Conservation (phyloP, 2,329 filamentous ascomycete species). For the Fusarium sp. region DNA sequence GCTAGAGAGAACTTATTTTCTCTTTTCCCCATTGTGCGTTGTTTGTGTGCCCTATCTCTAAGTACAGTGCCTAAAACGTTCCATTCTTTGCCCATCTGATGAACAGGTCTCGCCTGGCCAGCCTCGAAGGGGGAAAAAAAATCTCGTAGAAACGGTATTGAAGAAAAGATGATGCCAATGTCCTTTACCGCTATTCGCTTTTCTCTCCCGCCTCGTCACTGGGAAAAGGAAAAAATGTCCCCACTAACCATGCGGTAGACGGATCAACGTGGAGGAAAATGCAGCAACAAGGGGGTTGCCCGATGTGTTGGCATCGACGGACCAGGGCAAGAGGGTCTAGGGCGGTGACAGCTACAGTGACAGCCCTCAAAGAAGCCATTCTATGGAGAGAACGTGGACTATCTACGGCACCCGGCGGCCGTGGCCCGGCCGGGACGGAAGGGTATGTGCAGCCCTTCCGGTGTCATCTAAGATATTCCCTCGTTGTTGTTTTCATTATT, state of each 20-base stretch:
- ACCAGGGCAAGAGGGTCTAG: slow-evolving; percentile 15
- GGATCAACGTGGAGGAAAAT: slow-evolving; percentile 29
- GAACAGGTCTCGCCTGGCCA: neutral
- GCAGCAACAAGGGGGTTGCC: slow-evolving; percentile 19
- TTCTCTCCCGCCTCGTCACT: neutral
- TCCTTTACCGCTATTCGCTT: slow-evolving; percentile 16
- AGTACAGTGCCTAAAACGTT: neutral
- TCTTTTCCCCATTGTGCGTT: slow-evolving; percentile 28
- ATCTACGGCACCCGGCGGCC: slow-evolving; percentile 14
- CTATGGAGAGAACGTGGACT: slow-evolving; percentile 30
- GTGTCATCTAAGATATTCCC: slow-evolving; percentile 1
- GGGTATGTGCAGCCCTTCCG: neutral
- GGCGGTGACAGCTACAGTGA: slow-evolving; percentile 26
- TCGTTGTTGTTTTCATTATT: slow-evolving; percentile 2
- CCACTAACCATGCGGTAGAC: slow-evolving; percentile 34
- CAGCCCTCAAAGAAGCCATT: slow-evolving; percentile 5
- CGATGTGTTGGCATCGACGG: slow-evolving; percentile 36
- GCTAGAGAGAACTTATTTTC: slow-evolving; percentile 22
- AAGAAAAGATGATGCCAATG: neutral
- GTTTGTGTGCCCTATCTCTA: slow-evolving; percentile 26
- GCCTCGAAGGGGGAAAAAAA: neutral
- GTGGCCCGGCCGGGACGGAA: slow-evolving; percentile 20
- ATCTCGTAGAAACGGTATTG: neutral
- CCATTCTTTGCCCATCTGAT: neutral
- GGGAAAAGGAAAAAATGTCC: slow-evolving; percentile 3